Base-by-base conservation (phyloP, 345 rosid species). In the Raphanus sativus region DNA sequence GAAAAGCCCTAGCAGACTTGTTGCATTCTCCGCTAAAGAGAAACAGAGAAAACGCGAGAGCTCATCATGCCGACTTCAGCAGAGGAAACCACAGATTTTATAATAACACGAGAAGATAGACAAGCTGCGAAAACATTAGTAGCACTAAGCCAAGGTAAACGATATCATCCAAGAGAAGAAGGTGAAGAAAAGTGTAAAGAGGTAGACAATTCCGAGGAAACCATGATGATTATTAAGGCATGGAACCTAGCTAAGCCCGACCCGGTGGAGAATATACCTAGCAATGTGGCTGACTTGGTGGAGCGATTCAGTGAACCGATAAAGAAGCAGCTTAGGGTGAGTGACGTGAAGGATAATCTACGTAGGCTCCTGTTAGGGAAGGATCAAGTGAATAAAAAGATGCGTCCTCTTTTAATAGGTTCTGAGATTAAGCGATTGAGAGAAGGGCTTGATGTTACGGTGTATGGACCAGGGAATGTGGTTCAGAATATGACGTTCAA, bases 271-370 rank as follows among this genome's bases (percentile, higher is more conserved):
- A 55, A 25, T 25, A 26, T 36, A 25, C 7, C 29, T 40, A 0
- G 0, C 4, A 16, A 0, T 54, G 13, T 4, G 26, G 33, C 15
- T 59, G 6, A 58, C 6, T n/a, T 26, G 29, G 25, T 6, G 7
- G 71, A 28, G 4, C 0, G 0, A 28, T 28, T 30, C 30, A 75
- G 60, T 28, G n/a, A 59, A 67, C 73, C 78, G 11, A 40, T 66
- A 10, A 66, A 45, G 33, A 75, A 75, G 34, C 78, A 75, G 60
- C 25, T 75, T 45, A 75, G 4, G 26, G 5, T 1, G 15, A 67
- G 67, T 16, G 60, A 75, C 48, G 59, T 75, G 33, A 8, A 45
- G 2, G 5, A 16, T 0, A 7, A 16, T 56, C 78, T 26, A 36
- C 3, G 62, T 50, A 76, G 69, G 36, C 67, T 75, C 33, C 33